Conservation (phyloP, 2,329 filamentous ascomycete species). For the Cladobotryum mycophilum region DNA sequence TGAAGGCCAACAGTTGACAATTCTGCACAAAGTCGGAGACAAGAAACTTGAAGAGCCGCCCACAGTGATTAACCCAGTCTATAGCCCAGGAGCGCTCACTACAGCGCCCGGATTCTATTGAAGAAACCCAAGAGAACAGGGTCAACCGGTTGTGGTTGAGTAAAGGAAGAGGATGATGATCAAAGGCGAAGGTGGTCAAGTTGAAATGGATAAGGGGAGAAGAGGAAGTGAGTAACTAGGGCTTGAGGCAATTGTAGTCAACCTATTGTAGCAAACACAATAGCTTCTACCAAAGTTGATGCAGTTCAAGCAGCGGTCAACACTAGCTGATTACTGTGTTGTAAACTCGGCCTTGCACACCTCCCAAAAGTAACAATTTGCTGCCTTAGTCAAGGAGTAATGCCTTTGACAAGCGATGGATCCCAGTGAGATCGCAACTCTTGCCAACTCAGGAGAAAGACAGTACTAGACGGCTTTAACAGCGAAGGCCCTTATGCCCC, state of each 20-base stretch:
- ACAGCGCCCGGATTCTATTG: no score
- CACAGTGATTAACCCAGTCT: not conserved
- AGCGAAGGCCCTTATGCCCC: no score
- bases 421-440: no score
- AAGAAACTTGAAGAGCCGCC: not conserved
- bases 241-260: not conserved
- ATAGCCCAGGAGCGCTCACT: not conserved
- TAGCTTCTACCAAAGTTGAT: not conserved
- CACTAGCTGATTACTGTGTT: no score
- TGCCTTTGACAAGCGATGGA: no score
- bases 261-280: conserved; percentile 1
- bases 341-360: no score
- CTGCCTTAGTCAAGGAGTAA: no score
- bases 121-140: no score
- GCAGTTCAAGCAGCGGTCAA: no score
- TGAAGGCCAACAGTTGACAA: not conserved
- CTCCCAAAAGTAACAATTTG: no score
- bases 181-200: not conserved
- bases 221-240: not conserved
- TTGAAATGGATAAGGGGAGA: not conserved
- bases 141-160: not conserved
- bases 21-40: not conserved
- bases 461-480: no score
- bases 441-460: no score
- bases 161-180: not conserved